phyloP scores from a whole-genome alignment of 164 flowering plant genomes.

The Umbilicus rupestris region DNA sequence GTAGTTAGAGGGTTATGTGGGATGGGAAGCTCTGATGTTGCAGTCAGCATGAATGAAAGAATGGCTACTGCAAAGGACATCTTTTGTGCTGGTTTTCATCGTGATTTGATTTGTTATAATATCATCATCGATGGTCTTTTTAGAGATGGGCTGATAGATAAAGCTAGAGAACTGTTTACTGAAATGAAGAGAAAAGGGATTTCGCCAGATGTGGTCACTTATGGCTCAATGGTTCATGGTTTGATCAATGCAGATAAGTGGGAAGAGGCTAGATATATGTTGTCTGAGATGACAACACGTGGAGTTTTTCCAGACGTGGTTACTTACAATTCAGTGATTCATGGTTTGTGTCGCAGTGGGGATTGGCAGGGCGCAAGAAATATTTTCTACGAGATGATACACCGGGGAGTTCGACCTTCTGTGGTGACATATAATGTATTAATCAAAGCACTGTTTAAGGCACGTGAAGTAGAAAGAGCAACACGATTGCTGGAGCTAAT shows the following conservation, averaged over 20 bases:
- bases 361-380: conserved; percentile 1
- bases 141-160: conserved; percentile 17
- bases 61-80: conserved; percentile 27
- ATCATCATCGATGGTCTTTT: conserved; percentile 34
- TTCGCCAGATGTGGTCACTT: conserved; percentile 16
- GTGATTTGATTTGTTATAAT: conserved; percentile 31
- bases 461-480: neutral
- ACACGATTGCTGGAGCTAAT: neutral
- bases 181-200: conserved; percentile 33
- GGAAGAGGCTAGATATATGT: neutral
- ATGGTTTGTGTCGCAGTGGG: neutral
- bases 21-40: neutral
- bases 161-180: conserved; percentile 23
- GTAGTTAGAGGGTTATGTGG: conserved; percentile 30
- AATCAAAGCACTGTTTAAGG: neutral
- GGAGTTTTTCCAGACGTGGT: conserved; percentile 2
- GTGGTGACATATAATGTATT: neutral
- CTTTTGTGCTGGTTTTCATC: conserved; percentile 24
- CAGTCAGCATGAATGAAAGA: conserved; percentile 24
- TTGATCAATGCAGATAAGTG: neutral
- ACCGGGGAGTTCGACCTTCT: neutral
- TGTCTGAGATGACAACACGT: neutral
- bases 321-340: conserved; percentile 2
- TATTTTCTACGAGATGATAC: conserved; percentile 1
- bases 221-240: conserved; percentile 1